Base-by-base conservation (phyloP, 139 green algal species). In the Eudorina sp. region DNA sequence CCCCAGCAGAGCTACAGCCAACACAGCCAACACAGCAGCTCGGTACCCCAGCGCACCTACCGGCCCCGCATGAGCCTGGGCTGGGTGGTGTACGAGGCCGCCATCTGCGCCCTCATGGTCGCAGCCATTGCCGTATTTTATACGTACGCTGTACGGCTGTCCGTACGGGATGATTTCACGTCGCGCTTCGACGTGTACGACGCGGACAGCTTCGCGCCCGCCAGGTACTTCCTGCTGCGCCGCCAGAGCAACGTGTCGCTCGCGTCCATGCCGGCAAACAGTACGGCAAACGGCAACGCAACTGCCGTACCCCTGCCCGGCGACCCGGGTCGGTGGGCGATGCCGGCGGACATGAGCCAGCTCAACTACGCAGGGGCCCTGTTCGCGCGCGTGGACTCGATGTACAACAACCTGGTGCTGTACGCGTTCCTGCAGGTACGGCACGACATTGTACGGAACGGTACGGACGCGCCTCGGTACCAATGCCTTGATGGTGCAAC, bases 71-170 rank as follows among this genome's bases (percentile, higher is more conserved):
- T 86, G 58, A 43, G 8, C 31, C 7, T 58, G 46, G 72, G 84
- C 5, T 92, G 89, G 89, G 73, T 92, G 1, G 3, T 85, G 1
- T 90, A 89, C 43, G 89, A 92, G 69, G 34, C 34, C 6, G 13
- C 55, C 4, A 41, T 92, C 7, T 85, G 77, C 27, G 13, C 53
- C 29, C 84, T 92, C 46, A 92, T 92, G 89, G 41, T 40, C 0
- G 84, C 77, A 3, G 45, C 84, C 7, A 31, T 92, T 1, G 89
- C 23, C 0, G 21, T 79, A 3, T 88, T 89, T 43, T 92, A 86
- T 78, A 51, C 62, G 0, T 88, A 88, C 31, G 68, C 66, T 1
- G 82, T 80, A 23, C 66, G 48, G 2, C 46, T 88, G 8, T 55
- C 82, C 16, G 66, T 70, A 7, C 46, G 27, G 1, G 68, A 88